These are phyloP conservation scores for Penicillium atrosanguineum DNA, from an alignment of 495 filamentous ascomycete species.

Conservation along the genomic window DNA sequence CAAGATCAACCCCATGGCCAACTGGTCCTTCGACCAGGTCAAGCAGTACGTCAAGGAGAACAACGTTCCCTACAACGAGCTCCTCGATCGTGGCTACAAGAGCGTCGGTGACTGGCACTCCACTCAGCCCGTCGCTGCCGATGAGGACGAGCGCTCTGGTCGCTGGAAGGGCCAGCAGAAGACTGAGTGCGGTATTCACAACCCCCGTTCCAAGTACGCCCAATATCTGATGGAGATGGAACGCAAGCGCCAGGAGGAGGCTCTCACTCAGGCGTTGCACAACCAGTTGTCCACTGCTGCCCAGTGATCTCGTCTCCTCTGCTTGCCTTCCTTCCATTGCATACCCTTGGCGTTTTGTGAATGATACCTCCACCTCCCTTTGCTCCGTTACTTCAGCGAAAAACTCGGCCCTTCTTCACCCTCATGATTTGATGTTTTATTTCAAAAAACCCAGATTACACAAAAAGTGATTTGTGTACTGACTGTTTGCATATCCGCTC, in stretches of 20 bases:
- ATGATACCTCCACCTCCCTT: conserved; percentile 25
- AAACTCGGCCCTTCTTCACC: background rate
- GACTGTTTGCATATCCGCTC: conserved; percentile 5
- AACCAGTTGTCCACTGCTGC: conserved; percentile 30
- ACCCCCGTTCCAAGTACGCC: conserved; percentile 88
- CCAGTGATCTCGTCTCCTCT: conserved; percentile 20
- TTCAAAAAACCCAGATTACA: conserved; percentile 8
- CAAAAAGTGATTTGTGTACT: conserved; percentile 2
- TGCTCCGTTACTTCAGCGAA: conserved; percentile 8
- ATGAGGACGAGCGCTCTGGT: conserved; percentile 95
- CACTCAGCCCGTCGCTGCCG: conserved; percentile 82
- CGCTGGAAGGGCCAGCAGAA: conserved; percentile 94
- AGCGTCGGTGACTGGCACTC: conserved; percentile 97
- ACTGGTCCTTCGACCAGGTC: conserved; percentile 91
- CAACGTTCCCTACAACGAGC: conserved; percentile 88
- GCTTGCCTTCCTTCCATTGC: conserved; percentile 12
- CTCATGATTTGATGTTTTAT: conserved; percentile 8
- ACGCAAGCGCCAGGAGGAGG: conserved; percentile 66
- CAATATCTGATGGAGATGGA: conserved; percentile 76
- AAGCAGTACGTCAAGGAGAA: conserved; percentile 80
- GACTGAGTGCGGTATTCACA: conserved; percentile 98
- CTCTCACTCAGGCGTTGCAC: conserved; percentile 45
- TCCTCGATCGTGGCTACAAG: conserved; percentile 93
- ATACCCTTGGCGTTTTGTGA: conserved; percentile 22
- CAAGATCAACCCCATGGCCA: conserved; percentile 98